Conservation (phyloP, 1,284 basidiomycete genomes). For the Fistulinella cinereoalba region DNA sequence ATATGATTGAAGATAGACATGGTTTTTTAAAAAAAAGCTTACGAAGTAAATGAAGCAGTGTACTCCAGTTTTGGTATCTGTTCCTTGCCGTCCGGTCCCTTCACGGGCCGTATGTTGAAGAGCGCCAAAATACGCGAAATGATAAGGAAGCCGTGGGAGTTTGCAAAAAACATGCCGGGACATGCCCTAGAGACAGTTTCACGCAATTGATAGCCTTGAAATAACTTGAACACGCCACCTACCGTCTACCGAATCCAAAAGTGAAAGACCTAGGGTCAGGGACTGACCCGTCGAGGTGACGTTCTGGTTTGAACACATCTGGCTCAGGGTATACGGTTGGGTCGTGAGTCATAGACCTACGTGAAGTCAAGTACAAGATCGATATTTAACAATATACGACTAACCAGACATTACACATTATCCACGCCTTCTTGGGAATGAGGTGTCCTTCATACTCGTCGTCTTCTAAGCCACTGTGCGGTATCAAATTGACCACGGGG, state of each 20-base stretch:
- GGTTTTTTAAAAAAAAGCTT: background rate
- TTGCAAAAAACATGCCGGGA: constrained; percentile 42
- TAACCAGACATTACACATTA: constrained; percentile 11
- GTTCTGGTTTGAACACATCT: constrained; percentile 14
- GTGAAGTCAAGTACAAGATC: background rate
- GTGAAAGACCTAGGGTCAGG: constrained; percentile 23
- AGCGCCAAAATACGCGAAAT: constrained; percentile 40
- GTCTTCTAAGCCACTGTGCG: constrained; percentile 13
- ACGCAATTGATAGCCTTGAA: too few relatives aligned
- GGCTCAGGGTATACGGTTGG: constrained; percentile 10
- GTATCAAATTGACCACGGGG: constrained; percentile 12
- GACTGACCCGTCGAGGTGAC: constrained; percentile 9
- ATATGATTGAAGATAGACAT: background rate
- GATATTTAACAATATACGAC: background rate
- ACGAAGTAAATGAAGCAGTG: constrained; percentile 12
- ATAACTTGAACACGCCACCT: background rate
- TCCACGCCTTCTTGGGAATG: constrained; percentile 7
- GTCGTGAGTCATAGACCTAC: constrained; percentile 14
- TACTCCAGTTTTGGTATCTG: constrained; percentile 26
- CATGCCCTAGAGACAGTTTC: constrained; percentile 18
- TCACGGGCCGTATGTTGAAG: constrained; percentile 37
- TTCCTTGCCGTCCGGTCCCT: constrained; percentile 16
- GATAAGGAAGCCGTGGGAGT: constrained; percentile 35
- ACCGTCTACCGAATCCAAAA: constrained; percentile 40
- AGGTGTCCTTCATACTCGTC: constrained; percentile 16